Base-by-base conservation (phyloP, 768 basidiomycete genomes). In the Boletus reticulatus region DNA sequence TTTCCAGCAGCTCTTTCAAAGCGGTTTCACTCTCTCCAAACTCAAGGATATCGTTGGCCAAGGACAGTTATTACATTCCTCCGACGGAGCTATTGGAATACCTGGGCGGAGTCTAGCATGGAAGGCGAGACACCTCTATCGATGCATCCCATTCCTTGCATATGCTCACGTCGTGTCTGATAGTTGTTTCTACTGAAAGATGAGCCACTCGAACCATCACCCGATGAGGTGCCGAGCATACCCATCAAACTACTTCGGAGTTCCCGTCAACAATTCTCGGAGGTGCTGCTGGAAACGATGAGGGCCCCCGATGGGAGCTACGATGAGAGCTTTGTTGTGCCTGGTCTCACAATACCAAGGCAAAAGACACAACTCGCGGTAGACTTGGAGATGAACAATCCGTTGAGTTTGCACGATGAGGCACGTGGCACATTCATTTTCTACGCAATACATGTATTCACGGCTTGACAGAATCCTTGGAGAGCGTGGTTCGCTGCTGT, bases 401-500 rank as follows among this genome's bases (percentile, higher is more conserved):
- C 91, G 11, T 74, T 94, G 39, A 92, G 89, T 68, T 73, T 92
- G 56, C 84, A 93, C 62, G 80, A 85, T 53, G 84, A 91, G 78
- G 88, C 88, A 52, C 45, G 74, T 37, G 16, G 11, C 20, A 7
- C 20, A 22, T 31, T 41, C 11, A 5, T 39, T 27, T 37, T 42
- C 24, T 37, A 27, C 4, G 4, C 20, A 14, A 6, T 36, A 12
- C 34, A 36, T 36, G 13, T 17, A 10, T 47, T 55, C 48, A 56
- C 43, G 12, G 5, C 2, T 20, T 43, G 13, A 61, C 45, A 95
- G 86, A 97, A 95, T 72, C 95, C 95, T 11, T 99, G 97, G 97
- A 89, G 85, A 62, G 83, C 85, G 45, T 98, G 94, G 92, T 99
- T 98, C 71, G 78, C 84, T 29, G 83, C 93, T 39, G 80, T 94